phyloP scores from a whole-genome alignment of 192 early-diverging fungal species.

The Podila epigama region DNA sequence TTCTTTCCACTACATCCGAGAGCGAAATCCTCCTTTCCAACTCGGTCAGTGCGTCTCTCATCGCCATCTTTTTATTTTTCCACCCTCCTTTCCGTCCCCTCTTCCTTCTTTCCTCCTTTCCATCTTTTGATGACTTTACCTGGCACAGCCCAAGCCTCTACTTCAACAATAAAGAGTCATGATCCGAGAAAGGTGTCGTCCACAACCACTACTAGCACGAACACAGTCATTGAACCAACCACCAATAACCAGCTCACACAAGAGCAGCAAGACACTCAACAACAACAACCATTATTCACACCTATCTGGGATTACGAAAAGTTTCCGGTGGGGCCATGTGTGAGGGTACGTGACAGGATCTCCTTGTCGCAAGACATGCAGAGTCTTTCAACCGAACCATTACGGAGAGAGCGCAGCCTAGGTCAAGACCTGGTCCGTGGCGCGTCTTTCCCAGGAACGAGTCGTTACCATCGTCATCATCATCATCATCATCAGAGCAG shows the following conservation, averaged over 20 bases:
- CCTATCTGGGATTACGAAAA: constrained; percentile 37
- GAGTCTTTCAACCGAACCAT: no score
- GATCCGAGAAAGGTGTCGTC: no score
- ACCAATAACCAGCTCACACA: neutral
- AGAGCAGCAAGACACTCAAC: neutral
- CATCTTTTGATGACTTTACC: neutral
- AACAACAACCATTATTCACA: constrained; percentile 3
- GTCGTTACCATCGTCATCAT: no score
- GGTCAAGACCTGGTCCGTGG: constrained; percentile 1
- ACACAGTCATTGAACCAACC: neutral
- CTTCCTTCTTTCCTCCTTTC: neutral
- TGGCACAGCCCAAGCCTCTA: no score
- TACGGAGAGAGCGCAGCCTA: no score
- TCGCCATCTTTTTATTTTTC: neutral
- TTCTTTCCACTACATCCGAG: no score
- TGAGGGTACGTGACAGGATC: constrained; percentile 1
- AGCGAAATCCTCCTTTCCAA: no score
- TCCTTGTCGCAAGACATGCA: no score
- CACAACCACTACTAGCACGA: no score
- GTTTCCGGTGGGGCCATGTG: constrained; percentile 25
- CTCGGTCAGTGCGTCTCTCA: neutral
- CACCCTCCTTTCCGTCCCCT: neutral
- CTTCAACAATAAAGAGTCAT: no score
- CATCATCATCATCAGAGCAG: constrained; percentile 5
- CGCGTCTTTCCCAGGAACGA: neutral